Percentiles rank a stretch among this genome's conserved stretches.
Conservation (phyloP, 2,329 filamentous ascomycete species). For the Penicillium sp. region DNA sequence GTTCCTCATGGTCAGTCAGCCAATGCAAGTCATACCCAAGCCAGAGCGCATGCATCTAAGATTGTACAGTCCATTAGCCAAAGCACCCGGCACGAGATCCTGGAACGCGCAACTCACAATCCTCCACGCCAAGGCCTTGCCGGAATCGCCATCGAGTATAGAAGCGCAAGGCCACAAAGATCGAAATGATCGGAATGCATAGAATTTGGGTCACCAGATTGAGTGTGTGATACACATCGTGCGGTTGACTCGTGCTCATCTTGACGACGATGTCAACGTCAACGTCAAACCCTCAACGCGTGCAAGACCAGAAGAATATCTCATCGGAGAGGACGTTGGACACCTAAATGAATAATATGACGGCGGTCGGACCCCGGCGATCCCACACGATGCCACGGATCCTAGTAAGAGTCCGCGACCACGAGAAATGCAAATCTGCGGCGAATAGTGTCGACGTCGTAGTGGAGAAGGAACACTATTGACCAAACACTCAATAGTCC, state of each 20-base stretch:
- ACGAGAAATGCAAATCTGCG: not conserved
- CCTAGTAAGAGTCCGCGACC: not conserved
- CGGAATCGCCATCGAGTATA: constrained; percentile 38
- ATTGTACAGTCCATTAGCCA: constrained; percentile 18
- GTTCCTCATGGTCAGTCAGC: not conserved
- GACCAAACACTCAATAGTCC: constrained; percentile 13
- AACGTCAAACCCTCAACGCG: not conserved
- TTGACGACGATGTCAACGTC: constrained; percentile 3
- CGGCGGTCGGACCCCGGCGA: not conserved
- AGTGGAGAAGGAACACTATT: constrained; percentile 12
- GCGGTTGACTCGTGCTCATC: constrained; percentile 29
- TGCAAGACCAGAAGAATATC: not conserved
- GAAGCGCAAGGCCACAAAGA: constrained; percentile 39
- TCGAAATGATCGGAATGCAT: constrained; percentile 40
- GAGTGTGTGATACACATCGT: constrained; percentile 36
- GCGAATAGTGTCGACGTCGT: constrained; percentile 1
- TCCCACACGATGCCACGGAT: not conserved
- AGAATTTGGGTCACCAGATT: constrained; percentile 43
- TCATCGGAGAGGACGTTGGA: not conserved
- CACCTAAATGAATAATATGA: constrained; percentile 7
- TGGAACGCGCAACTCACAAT: constrained; percentile 33
- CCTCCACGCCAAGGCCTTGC: constrained; percentile 38
- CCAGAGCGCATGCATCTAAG: constrained; percentile 22
- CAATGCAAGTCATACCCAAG: constrained; percentile 23
- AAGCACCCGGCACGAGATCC: not conserved